Conservation (phyloP, 306 rosid species). For the Vicia faba region DNA sequence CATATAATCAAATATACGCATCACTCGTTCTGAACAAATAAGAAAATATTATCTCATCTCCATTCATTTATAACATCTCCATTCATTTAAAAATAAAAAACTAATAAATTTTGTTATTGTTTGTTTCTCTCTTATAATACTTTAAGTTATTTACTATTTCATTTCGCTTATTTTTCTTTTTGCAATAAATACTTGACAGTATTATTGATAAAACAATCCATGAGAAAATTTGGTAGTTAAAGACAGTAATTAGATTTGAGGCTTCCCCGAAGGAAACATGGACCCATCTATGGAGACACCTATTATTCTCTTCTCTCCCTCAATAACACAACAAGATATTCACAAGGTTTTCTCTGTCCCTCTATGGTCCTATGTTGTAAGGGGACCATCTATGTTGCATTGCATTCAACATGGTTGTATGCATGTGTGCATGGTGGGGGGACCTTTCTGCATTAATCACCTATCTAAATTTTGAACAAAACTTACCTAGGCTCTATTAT, state of each 20-base stretch:
- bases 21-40: no score
- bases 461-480: not conserved
- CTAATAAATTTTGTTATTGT: no score
- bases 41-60: no score
- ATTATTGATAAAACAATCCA: no score
- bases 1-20: no score
- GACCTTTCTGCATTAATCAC: slow-evolving; percentile 31
- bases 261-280: slow-evolving; percentile 72
- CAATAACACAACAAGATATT: slow-evolving; percentile 35
- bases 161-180: no score
- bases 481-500: no score
- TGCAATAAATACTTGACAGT: no score
- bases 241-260: slow-evolving; percentile 24
- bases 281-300: slow-evolving; percentile 49
- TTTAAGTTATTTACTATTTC: no score
- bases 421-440: slow-evolving; percentile 29
- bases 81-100: no score
- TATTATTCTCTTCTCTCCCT: slow-evolving; percentile 28
- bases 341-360: slow-evolving; percentile 40
- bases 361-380: slow-evolving; percentile 20
- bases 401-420: slow-evolving; percentile 15
- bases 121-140: no score
- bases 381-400: slow-evolving; percentile 41
- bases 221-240: slow-evolving; percentile 20
- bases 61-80: no score